A percentile compares a stretch with the other conserved stretches of the same genome.
Conservation (phyloP, 352 stramenopile genomes). For the Phytopythium mirpurense region DNA sequence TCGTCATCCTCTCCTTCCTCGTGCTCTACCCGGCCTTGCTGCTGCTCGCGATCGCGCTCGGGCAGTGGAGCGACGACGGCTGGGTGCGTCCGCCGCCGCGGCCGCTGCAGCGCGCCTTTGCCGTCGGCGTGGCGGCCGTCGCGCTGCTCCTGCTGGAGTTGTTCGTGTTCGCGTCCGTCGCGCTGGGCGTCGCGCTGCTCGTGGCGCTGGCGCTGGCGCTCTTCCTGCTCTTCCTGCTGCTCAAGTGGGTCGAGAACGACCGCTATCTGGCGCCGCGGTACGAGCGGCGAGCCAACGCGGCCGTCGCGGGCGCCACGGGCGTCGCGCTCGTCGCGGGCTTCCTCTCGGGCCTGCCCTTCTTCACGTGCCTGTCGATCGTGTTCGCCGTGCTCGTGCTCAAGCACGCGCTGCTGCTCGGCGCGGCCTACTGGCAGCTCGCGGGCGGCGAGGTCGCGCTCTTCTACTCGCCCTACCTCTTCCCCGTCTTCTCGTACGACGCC, state of each 20-base stretch:
- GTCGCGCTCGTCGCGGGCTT: slow-evolving; percentile 39
- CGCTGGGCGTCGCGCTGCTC: slow-evolving; percentile 49
- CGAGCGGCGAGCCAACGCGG: slow-evolving; percentile 35
- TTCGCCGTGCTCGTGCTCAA: slow-evolving; percentile 83
- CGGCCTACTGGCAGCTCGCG: slow-evolving; percentile 52
- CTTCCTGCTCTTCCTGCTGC: slow-evolving; percentile 68
- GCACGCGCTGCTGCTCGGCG: slow-evolving; percentile 51
- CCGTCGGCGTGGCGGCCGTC: slow-evolving; percentile 21
- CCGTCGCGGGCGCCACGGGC: slow-evolving; percentile 32
- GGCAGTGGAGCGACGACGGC: slow-evolving; percentile 73
- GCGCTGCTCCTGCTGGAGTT: slow-evolving; percentile 75
- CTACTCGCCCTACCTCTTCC: slow-evolving; percentile 87
- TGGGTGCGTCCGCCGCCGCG: slow-evolving; percentile 45
- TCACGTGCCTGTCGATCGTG: slow-evolving; percentile 81
- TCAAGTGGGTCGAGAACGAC: slow-evolving; percentile 85
- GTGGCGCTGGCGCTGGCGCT: slow-evolving; percentile 60
- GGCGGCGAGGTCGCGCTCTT: slow-evolving; percentile 59
- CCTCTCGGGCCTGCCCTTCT: slow-evolving; percentile 57
- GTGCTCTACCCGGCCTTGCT: slow-evolving; percentile 82
- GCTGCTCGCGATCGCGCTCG: slow-evolving; percentile 60
- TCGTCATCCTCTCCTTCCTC: slow-evolving; percentile 67
- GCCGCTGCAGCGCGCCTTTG: slow-evolving; percentile 25
- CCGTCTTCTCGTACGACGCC: slow-evolving; percentile 88
- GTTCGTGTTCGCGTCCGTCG: slow-evolving; percentile 58
- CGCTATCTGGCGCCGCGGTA: slow-evolving; percentile 68